phyloP scores from a whole-genome alignment of 164 flowering plant genomes.

The Vitis vinifera region DNA sequence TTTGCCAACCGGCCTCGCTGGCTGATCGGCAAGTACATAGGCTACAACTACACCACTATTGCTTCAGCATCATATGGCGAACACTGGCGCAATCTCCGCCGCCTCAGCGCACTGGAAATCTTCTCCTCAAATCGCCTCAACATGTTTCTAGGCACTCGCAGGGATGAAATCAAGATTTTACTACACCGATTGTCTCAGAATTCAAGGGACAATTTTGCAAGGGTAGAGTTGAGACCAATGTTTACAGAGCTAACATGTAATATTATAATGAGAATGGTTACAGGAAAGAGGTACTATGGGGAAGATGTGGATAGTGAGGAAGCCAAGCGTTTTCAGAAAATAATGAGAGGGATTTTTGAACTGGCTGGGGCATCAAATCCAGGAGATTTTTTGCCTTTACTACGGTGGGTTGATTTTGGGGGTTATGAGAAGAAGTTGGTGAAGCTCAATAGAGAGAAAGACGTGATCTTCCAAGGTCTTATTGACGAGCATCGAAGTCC shows the following conservation, averaged over 20 bases:
- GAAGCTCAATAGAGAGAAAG: neutral
- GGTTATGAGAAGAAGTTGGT: neutral
- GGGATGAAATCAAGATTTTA: too few relatives aligned
- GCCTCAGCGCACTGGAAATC: too few relatives aligned
- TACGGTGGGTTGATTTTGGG: neutral
- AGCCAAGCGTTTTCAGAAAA: neutral
- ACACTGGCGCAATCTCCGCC: too few relatives aligned
- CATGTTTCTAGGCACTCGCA: too few relatives aligned
- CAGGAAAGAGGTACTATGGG: slow-evolving; percentile 40
- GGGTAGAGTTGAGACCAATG: slow-evolving; percentile 26
- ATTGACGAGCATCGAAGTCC: slow-evolving; percentile 12
- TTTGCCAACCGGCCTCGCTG: too few relatives aligned
- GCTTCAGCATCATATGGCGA: too few relatives aligned
- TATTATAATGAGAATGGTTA: slow-evolving; percentile 39
- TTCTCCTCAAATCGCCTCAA: too few relatives aligned
- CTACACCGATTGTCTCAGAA: too few relatives aligned
- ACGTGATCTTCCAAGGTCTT: slow-evolving; percentile 12
- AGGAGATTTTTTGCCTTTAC: slow-evolving; percentile 11
- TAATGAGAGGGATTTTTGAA: neutral
- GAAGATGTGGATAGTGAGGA: slow-evolving; percentile 13
- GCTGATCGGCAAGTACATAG: too few relatives aligned
- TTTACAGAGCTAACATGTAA: slow-evolving; percentile 30
- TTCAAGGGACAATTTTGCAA: neutral
- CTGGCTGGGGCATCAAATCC: neutral
- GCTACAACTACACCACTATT: too few relatives aligned